Base-by-base conservation (phyloP, 2,329 filamentous ascomycete genomes). In the Aspergillus sojae region DNA sequence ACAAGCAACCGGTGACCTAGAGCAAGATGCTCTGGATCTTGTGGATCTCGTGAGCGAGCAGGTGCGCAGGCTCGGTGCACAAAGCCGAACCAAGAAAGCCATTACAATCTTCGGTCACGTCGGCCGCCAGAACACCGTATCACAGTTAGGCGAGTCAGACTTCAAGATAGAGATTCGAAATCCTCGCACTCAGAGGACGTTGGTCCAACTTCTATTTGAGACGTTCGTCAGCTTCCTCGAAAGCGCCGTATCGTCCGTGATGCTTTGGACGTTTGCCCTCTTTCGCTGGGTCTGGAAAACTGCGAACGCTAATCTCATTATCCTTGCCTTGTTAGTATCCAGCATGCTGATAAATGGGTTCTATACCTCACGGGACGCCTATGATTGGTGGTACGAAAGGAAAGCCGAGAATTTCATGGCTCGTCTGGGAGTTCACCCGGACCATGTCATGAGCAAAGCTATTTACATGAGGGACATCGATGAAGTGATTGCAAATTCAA, bases 311-410 rank as follows among this genome's bases (percentile, higher is more conserved):
- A 88, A 98, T 74, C 86, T 89, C 46, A 74, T 97, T 23, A 86
- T 98, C 5, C 79, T 98, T 34, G 72, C 83, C 3, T 75, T 94
- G 16, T 82, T 98, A 21, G 81, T 83, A 0, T 71, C 90, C 34
- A 97, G 93, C 72, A 77, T 88, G 14, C 72, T 92, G 12, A 84
- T 88, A 56, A 98, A 98, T 72, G 78, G 90, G 26, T 84, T 93
- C 68, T 88, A 94, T 72, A 89, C 91, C 0, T 91, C 90, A 14
- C 87, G 89, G 66, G 89, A 92, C 73, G 86, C 87, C 7, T 88
- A 89, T 70, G 83, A 86, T 2, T 98, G 93, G 93, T 97, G 92
- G 91, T 85, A 87, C 53, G 94, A 98, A 79, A 87, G 93, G 62
- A 89, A 87, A 64, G 93, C 94, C 1, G 86, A 85, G 19, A 89